A percentile compares a stretch with the other conserved stretches of the same genome.
These are phyloP conservation scores for Diospyros kaki DNA, from an alignment of 148 eudicot genomes.

Conservation along the genomic window DNA sequence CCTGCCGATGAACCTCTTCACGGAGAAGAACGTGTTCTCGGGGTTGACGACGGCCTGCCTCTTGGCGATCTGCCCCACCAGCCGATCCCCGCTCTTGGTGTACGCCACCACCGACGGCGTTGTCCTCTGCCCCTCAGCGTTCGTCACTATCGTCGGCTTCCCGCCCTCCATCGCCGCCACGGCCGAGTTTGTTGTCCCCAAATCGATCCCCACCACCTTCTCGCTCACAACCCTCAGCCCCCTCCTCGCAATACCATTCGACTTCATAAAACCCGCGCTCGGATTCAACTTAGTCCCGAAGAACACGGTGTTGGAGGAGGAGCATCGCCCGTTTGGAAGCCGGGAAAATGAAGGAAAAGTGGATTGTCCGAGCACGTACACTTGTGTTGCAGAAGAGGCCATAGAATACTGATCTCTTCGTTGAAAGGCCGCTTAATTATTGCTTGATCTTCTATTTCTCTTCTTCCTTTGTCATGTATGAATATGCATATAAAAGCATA, in stretches of 20 bases:
- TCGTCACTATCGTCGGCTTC: slow-evolving; percentile 34
- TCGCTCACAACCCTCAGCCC: slow-evolving; percentile 25
- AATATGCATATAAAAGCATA: too few relatives aligned
- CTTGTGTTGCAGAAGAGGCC: neutral
- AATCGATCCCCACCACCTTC: slow-evolving; percentile 36
- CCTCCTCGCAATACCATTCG: neutral
- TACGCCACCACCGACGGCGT: slow-evolving; percentile 54
- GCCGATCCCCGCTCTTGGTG: slow-evolving; percentile 37
- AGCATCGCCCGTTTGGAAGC: neutral
- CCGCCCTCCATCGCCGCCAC: slow-evolving; percentile 42
- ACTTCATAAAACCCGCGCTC: neutral
- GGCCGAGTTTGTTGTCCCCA: slow-evolving; percentile 41
- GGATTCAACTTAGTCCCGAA: neutral
- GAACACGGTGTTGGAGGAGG: neutral
- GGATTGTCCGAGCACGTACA: neutral
- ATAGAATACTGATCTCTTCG: too few relatives aligned
- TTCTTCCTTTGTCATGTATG: too few relatives aligned
- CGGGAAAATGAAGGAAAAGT: slow-evolving; percentile 9
- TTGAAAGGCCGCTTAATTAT: too few relatives aligned
- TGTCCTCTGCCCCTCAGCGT: slow-evolving; percentile 46
- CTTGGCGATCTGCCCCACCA: slow-evolving; percentile 48
- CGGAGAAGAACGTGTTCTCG: slow-evolving; percentile 37
- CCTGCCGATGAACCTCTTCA: slow-evolving; percentile 41
- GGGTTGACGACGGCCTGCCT: slow-evolving; percentile 43
- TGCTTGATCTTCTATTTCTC: too few relatives aligned